Conservation (phyloP, 768 basidiomycete species). For the Piloderma croceum region DNA sequence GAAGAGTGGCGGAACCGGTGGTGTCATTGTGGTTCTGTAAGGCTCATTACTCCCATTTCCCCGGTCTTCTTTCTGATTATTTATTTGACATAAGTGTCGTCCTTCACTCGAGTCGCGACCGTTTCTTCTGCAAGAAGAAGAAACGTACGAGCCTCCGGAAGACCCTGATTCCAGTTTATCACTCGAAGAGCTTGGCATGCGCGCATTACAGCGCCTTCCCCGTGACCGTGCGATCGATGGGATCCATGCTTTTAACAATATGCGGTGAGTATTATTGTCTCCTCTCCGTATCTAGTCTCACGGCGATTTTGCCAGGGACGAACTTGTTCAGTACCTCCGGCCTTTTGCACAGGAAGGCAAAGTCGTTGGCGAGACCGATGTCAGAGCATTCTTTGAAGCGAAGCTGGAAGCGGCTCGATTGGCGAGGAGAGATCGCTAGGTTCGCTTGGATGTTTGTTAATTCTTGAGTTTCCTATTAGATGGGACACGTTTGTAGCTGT, state of each 20-base stretch:
- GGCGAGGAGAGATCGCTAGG: no score
- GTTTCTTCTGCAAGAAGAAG: conserved; percentile 71
- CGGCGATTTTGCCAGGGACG: conserved; percentile 44
- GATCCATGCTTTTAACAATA: conserved; percentile 75
- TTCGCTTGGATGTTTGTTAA: no score
- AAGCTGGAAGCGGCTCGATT: not conserved
- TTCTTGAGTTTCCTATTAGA: no score
- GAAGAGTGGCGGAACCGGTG: conserved; percentile 72
- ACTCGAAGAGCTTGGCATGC: conserved; percentile 78
- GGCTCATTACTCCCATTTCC: conserved; percentile 14
- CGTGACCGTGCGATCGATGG: conserved; percentile 80
- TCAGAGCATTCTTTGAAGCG: conserved; percentile 58
- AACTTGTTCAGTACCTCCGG: conserved; percentile 62
- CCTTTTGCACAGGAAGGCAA: conserved; percentile 77
- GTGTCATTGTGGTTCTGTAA: conserved; percentile 65
- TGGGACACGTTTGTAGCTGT: no score
- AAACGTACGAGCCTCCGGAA: conserved; percentile 79
- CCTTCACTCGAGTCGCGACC: conserved; percentile 46
- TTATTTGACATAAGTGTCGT: conserved; percentile 44
- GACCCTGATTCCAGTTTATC: conserved; percentile 86
- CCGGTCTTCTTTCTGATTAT: conserved; percentile 1
- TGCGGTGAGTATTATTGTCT: conserved; percentile 50
- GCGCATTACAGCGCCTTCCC: conserved; percentile 67
- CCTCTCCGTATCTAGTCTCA: conserved; percentile 5
- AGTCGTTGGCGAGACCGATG: conserved; percentile 67